phyloP scores from a whole-genome alignment of 2,329 filamentous ascomycete genomes.

The Aspergillus sp. region DNA sequence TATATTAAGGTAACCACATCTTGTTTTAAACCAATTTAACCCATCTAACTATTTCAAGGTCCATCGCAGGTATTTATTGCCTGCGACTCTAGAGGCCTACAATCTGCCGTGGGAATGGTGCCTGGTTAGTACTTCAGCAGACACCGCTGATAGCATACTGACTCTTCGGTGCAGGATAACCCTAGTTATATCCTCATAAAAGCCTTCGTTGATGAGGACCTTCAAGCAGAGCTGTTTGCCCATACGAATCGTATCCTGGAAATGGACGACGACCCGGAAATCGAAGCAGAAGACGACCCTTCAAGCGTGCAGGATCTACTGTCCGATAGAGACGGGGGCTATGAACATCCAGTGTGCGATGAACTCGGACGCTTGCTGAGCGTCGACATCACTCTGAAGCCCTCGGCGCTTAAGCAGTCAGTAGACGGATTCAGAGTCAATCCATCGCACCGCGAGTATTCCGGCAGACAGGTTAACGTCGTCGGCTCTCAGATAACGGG shows the following conservation, averaged over 20 bases:
- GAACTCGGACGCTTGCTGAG: background rate
- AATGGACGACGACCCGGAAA: background rate
- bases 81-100: background rate
- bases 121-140: background rate
- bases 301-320: too few relatives aligned
- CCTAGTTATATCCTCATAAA: background rate
- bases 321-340: background rate
- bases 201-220: background rate
- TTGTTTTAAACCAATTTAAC: too few relatives aligned
- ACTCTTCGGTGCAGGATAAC: background rate
- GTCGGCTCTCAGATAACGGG: conserved; percentile 6
- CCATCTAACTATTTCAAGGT: too few relatives aligned
- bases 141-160: background rate
- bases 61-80: background rate
- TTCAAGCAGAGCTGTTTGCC: background rate
- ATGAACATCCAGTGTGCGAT: background rate
- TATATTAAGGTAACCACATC: too few relatives aligned
- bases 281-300: background rate
- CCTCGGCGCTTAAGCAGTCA: background rate
- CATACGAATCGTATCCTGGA: background rate
- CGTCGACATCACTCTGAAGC: background rate
- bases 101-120: background rate
- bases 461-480: background rate
- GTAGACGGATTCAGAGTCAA: background rate
- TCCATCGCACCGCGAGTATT: background rate